Evolutionary conservation across 208 protist genomes (phyloP).

Genomic region (Polymyxa betae): DNA sequence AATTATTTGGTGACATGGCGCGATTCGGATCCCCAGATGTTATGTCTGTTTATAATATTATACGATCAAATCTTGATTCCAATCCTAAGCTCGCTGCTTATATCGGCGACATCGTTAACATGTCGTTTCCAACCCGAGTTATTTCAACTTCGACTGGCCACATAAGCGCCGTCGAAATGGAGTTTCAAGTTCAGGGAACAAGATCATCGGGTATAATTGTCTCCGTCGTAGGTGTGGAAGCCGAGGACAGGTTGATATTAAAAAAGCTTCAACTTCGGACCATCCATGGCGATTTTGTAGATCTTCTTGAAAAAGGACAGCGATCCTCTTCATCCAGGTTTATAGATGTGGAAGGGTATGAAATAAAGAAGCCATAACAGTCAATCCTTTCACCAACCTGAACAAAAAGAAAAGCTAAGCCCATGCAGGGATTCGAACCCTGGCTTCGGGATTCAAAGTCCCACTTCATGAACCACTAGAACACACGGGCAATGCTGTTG

Average conservation of each 20-base stretch:
- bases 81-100: no score
- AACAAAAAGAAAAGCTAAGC: background rate
- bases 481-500: no score
- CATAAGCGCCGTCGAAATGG: background rate
- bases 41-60: no score
- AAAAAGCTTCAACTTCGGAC: background rate
- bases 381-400: background rate
- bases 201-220: background rate
- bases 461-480: no score
- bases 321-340: background rate
- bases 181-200: background rate
- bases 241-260: background rate
- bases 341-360: background rate
- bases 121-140: background rate
- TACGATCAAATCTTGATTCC: no score
- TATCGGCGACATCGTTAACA: no score
- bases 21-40: no score
- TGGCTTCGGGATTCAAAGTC: background rate
- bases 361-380: background rate
- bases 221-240: background rate
- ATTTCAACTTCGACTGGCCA: background rate
- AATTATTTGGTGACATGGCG: no score
- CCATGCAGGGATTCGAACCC: background rate
- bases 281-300: background rate
- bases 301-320: no score